phyloP scores from a whole-genome alignment of 495 filamentous ascomycete species.

The Trichocladium uniseriatum region DNA sequence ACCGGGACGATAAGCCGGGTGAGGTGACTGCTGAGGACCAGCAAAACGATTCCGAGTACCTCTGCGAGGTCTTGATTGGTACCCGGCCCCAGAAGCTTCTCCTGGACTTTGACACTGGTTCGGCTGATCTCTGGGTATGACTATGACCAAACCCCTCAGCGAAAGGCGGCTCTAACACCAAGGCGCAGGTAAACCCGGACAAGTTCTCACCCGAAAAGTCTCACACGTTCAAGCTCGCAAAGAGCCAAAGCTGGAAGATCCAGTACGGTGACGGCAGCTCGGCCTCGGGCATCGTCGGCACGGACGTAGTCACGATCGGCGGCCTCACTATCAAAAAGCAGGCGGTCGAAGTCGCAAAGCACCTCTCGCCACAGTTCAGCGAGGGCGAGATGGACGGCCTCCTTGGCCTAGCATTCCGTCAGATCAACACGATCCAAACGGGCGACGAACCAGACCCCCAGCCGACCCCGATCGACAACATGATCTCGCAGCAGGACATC shows the following conservation, averaged over 20 bases:
- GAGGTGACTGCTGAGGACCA: slow-evolving; percentile 62
- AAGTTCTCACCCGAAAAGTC: slow-evolving; percentile 54
- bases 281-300: slow-evolving; percentile 62
- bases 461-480: slow-evolving; percentile 65
- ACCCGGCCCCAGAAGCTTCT: slow-evolving; percentile 56
- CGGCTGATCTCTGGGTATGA: slow-evolving; percentile 68
- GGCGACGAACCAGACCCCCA: slow-evolving; percentile 42
- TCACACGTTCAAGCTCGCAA: slow-evolving; percentile 46
- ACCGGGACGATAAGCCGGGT: slow-evolving; percentile 26
- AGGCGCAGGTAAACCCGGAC: slow-evolving; percentile 26
- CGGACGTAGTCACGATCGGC: slow-evolving; percentile 58
- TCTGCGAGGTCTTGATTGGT: slow-evolving; percentile 58
- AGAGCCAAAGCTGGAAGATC: slow-evolving; percentile 55
- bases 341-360: slow-evolving; percentile 58
- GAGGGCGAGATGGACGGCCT: slow-evolving; percentile 58
- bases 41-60: slow-evolving; percentile 64
- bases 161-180: neutral
- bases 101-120: slow-evolving; percentile 71
- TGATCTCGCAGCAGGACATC: slow-evolving; percentile 61
- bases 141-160: neutral
- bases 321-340: slow-evolving; percentile 60
- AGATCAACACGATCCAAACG: slow-evolving; percentile 56
- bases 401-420: slow-evolving; percentile 60
- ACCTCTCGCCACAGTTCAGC: slow-evolving; percentile 54
- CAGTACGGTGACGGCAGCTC: slow-evolving; percentile 63